These are phyloP conservation scores for Cyclotella baltica DNA, from an alignment of 108 stramenopile genomes.

Conservation along the genomic window DNA sequence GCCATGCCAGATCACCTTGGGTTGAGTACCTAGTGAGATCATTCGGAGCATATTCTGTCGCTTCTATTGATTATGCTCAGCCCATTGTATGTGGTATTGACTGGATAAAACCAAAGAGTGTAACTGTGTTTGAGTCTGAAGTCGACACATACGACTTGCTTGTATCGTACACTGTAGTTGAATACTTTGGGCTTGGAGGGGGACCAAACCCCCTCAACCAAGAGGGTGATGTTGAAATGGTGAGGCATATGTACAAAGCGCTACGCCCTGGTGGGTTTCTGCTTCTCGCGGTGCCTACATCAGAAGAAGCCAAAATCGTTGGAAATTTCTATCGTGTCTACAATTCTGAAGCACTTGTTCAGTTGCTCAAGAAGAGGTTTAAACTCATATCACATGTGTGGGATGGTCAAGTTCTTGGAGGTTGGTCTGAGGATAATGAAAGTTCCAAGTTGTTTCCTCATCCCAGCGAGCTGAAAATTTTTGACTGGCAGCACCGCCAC, in stretches of 20 bases:
- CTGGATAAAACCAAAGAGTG: slow-evolving; percentile 9
- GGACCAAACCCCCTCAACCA: background rate
- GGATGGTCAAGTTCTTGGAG: slow-evolving; percentile 7
- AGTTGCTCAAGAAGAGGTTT: background rate
- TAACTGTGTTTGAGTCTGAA: background rate
- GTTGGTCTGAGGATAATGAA: background rate
- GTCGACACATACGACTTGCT: background rate
- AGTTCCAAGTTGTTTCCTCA: background rate
- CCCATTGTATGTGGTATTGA: slow-evolving; percentile 8
- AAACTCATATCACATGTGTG: background rate
- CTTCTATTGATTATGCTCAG: background rate
- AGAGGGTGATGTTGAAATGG: background rate
- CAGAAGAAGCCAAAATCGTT: background rate
- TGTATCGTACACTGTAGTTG: too few species aligned
- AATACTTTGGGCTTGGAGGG: slow-evolving; percentile 1
- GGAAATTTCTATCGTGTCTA: background rate
- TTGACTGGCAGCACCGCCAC: background rate
- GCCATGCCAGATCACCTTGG: background rate
- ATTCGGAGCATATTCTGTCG: background rate
- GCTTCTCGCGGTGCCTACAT: background rate
- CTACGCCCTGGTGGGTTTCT: background rate
- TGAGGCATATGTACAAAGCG: background rate
- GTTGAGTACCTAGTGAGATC: slow-evolving; percentile 1
- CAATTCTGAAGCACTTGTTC: background rate
- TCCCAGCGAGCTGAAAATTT: background rate